Conservation (phyloP, 352 stramenopile species). For the Phytophthora ohioensis region DNA sequence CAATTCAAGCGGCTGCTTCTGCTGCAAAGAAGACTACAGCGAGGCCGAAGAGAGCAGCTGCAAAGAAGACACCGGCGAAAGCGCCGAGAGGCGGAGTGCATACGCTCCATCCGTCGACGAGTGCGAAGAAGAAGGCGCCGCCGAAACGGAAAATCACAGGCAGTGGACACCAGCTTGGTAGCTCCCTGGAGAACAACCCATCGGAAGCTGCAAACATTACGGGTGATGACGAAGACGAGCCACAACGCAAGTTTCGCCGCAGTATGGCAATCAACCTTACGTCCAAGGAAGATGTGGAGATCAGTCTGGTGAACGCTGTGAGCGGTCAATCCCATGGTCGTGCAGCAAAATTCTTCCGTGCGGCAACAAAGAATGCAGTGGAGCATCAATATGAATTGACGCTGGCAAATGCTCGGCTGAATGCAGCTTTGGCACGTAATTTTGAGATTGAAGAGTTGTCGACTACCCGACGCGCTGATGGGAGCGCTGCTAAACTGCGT, state of each 20-base stretch:
- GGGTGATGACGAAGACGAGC: conserved; percentile 34
- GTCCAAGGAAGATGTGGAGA: conserved; percentile 83
- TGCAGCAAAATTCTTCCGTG: conserved; percentile 82
- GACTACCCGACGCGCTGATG: conserved; percentile 32
- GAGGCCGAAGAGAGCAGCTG: conserved; percentile 25
- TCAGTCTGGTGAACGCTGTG: conserved; percentile 71
- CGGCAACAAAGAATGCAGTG: conserved; percentile 77
- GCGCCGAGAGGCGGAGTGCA: conserved; percentile 51
- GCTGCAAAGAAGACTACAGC: conserved; percentile 11
- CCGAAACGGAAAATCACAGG: conserved; percentile 58
- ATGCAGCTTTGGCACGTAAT: conserved; percentile 64
- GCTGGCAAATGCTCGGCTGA: conserved; percentile 76
- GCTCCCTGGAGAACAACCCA: conserved; percentile 46
- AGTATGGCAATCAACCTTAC: conserved; percentile 65
- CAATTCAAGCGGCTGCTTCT: conserved; percentile 23
- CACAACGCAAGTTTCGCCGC: conserved; percentile 60
- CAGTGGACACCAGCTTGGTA: conserved; percentile 63
- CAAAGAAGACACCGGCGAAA: conserved; percentile 37
- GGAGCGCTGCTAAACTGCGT: conserved; percentile 52
- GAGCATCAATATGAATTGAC: conserved; percentile 85
- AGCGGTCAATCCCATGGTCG: conserved; percentile 61
- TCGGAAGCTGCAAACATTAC: conserved; percentile 2
- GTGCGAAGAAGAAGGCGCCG: conserved; percentile 29
- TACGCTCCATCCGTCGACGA: conserved; percentile 46
- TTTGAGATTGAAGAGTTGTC: conserved; percentile 66